Evolutionary conservation across 352 stramenopile species (phyloP), one percentile per base, ranked within the genome.

Genomic region (Globisporangium mamillatum): DNA sequence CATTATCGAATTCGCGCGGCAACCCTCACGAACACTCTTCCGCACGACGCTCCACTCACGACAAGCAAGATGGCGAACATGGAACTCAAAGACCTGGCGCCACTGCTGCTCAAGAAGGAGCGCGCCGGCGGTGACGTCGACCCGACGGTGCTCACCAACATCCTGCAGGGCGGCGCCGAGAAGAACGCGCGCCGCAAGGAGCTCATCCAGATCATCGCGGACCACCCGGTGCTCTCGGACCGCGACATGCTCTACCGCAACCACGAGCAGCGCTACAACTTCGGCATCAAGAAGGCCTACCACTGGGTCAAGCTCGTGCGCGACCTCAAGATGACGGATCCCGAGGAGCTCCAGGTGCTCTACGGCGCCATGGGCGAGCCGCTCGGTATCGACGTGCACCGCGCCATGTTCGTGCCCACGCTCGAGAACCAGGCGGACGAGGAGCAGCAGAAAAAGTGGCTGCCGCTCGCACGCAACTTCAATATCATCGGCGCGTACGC

Each of bases 401-500:
- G 72, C 61, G 71, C 74, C 10, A 89, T 93, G 77, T 87, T 90
- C 64, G 67, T 89, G 0, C 80, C 79, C 18, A 89, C 84, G 10
- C 68, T 96, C 5, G 78, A 84, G 67, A 86, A 90, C 72, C 86
- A 94, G 55, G 84, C 78, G 9, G 72, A 71, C 38, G 73, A 80
- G 1, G 69, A 80, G 36, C 89, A 96, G 67, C 75, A 81, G 55
- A 69, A 71, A 22, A 80, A 80, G 56, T 95, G 88, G 88, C 67
- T 94, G 12, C 76, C 77, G 8, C 71, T 92, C 2, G 86, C 89
- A 12, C 34, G 34, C 20, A 74, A 66, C 60, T 92, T 71, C 76
- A 74, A 80, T 56, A 92, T 96, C 55, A 59, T 91, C 1, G 95
- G 95, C 18, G 97, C 88, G 18, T 99, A 99, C 67, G 95, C 95